Evolutionary conservation across 2,329 filamentous ascomycete genomes (phyloP).

Genomic region (Colletotrichum sansevieriae): DNA sequence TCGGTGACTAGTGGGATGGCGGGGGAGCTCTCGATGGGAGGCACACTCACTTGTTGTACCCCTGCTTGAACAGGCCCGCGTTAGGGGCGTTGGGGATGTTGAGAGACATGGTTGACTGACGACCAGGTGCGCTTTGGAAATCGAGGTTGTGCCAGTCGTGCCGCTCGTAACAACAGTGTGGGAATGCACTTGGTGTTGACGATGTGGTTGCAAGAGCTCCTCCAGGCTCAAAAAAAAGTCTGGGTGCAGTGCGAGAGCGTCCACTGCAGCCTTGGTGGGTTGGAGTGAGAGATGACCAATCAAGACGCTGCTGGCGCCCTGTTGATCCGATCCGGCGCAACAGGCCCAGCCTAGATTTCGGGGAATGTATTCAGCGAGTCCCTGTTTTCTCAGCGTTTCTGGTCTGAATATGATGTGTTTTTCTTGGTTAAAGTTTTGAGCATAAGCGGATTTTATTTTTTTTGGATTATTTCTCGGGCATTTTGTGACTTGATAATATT

Average conservation of each 20-base stretch:
- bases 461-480: too few species aligned
- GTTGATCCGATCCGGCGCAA: slow-evolving; percentile 43
- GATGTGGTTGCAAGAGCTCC: slow-evolving; percentile 40
- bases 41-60: slow-evolving; percentile 88
- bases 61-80: slow-evolving; percentile 92
- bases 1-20: slow-evolving; percentile 43
- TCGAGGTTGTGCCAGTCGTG: slow-evolving; percentile 27
- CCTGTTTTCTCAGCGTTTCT: neutral
- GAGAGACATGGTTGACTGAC: slow-evolving; percentile 80
- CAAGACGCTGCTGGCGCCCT: slow-evolving; percentile 31
- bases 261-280: slow-evolving; percentile 41
- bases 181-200: slow-evolving; percentile 34
- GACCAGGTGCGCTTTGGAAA: slow-evolving; percentile 28
- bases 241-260: slow-evolving; percentile 41
- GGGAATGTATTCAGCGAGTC: slow-evolving; percentile 28
- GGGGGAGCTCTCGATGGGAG: slow-evolving; percentile 40
- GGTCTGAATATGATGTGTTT: neutral
- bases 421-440: neutral
- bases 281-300: slow-evolving; percentile 39
- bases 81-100: slow-evolving; percentile 96
- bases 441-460: neutral
- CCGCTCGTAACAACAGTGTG: slow-evolving; percentile 33
- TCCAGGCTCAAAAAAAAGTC: slow-evolving; percentile 42
- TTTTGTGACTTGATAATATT: neutral
- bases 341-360: slow-evolving; percentile 41